Evolutionary conservation across 1,284 basidiomycete genomes (phyloP), one percentile per base, ranked within the genome.

Genomic region (Athelia psychrophila): DNA sequence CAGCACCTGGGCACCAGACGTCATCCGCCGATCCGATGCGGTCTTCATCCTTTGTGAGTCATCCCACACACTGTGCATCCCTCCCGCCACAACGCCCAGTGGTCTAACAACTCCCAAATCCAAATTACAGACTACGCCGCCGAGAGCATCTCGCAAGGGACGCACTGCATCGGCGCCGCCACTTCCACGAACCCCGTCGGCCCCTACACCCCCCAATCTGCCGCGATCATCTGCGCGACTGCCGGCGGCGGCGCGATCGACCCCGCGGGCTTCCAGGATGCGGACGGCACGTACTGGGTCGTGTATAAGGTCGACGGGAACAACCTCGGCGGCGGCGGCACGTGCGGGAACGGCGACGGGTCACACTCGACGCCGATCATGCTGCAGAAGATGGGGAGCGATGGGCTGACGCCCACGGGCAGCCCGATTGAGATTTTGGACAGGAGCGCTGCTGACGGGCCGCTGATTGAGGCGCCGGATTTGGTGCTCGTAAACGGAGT

Each of bases 221-320:
- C 51, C 6, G 54, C 60, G 2, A 53, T 62, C 38, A 53, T 54
- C 25, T 61, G 60, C 49, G 54, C 58, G 25, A 56, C 56, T 27
- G 44, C 42, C 19, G 52, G 56, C 20, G 61, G 60, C 12, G 60
- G 60, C 18, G 60, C 54, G 1, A 62, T 61, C 33, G 61, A 62
- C 32, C 56, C 60, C 9, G 59, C 60, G 2, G 60, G 61, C 3
- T 60, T 60, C 52, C 51, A 56, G 27, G 56, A 60, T 27, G 49
- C 52, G 4, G 51, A 57, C 19, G 59, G 60, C 3, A 49, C 52
- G 23, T 53, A 50, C 2, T 62, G 55, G 22, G 50, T 61, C 33
- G 54, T 61, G 15, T 61, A 58, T 48, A 62, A 61, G 51, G 58
- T 62, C 16, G 61, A 61, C 30, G 61, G 61, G 12, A 62, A 54